phyloP scores from a whole-genome alignment of 1,284 basidiomycete genomes.

The Sanguinoderma infundibulare region DNA sequence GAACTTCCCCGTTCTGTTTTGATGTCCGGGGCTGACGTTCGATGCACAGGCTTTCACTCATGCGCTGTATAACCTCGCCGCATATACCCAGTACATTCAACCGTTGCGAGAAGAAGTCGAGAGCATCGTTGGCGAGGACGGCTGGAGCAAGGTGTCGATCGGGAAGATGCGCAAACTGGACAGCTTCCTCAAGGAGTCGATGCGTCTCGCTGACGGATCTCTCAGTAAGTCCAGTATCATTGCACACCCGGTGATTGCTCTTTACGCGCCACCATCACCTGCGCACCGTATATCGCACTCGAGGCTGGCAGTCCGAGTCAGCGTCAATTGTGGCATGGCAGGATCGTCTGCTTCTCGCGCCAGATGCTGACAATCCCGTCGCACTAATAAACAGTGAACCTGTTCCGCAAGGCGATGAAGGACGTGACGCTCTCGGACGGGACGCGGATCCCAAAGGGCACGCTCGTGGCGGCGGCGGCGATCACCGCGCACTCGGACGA shows the following conservation, averaged over 20 bases:
- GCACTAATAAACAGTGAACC: no score
- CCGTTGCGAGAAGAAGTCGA: conserved; percentile 32
- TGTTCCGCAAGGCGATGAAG: conserved; percentile 37
- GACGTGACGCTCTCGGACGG: conserved; percentile 47
- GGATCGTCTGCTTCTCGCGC: no score
- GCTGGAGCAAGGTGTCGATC: conserved; percentile 28
- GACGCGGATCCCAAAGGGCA: conserved; percentile 46
- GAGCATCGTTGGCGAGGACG: conserved; percentile 18
- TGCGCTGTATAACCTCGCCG: conserved; percentile 30
- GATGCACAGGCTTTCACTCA: conserved; percentile 31
- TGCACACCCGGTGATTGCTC: neutral
- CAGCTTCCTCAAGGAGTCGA: conserved; percentile 33
- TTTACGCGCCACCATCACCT: neutral
- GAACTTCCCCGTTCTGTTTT: no score
- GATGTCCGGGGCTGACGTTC: no score
- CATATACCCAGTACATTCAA: conserved; percentile 24
- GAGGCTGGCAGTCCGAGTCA: no score
- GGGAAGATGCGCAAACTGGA: conserved; percentile 32
- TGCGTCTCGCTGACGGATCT: conserved; percentile 22
- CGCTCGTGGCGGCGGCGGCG: conserved; percentile 46
- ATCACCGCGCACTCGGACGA: conserved; percentile 47
- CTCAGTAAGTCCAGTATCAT: conserved; percentile 12
- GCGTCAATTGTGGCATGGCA: no score
- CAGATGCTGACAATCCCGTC: neutral
- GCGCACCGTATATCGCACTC: no score